Evolutionary conservation across 768 basidiomycete genomes (phyloP).

Genomic region (Pisolithus marmoratus): DNA sequence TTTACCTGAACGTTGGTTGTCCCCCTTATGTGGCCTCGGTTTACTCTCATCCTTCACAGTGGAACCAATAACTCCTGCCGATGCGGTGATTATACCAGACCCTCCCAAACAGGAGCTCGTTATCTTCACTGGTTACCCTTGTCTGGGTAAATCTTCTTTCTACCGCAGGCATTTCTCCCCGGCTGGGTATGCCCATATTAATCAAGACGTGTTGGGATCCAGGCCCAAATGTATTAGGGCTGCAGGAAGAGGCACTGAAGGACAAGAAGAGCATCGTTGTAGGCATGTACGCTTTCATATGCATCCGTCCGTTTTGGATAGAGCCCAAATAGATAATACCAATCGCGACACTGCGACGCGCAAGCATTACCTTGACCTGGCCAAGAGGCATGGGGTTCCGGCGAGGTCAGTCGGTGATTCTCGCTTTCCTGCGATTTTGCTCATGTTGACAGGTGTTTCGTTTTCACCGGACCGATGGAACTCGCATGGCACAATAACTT

Average conservation of each 20-base stretch:
- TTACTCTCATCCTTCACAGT: slow-evolving; percentile 28
- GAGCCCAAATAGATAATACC: slow-evolving; percentile 69
- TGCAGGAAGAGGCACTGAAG: slow-evolving; percentile 47
- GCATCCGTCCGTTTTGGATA: neutral
- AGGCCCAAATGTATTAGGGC: slow-evolving; percentile 69
- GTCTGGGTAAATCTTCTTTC: slow-evolving; percentile 79
- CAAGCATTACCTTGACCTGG: slow-evolving; percentile 64
- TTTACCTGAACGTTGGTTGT: slow-evolving; percentile 26
- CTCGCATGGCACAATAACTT: slow-evolving; percentile 93
- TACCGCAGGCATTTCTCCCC: slow-evolving; percentile 64
- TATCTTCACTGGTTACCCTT: slow-evolving; percentile 57
- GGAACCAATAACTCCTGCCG: slow-evolving; percentile 25
- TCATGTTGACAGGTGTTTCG: slow-evolving; percentile 50
- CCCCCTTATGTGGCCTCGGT: neutral
- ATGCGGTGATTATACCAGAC: slow-evolving; percentile 11
- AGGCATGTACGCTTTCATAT: slow-evolving; percentile 43
- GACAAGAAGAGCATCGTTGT: slow-evolving; percentile 68
- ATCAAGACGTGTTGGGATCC: slow-evolving; percentile 79
- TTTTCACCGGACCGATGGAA: slow-evolving; percentile 71
- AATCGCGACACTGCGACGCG: slow-evolving; percentile 72
- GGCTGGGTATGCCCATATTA: slow-evolving; percentile 72
- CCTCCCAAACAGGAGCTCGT: slow-evolving; percentile 40
- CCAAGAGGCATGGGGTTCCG: slow-evolving; percentile 46
- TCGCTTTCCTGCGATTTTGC: neutral
- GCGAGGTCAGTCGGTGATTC: slow-evolving; percentile 42